A percentile compares a stretch with the other conserved stretches of the same genome.
These are phyloP conservation scores for Pseudogymnoascus sp. DNA, from an alignment of 2,329 filamentous ascomycete species.

Conservation along the genomic window DNA sequence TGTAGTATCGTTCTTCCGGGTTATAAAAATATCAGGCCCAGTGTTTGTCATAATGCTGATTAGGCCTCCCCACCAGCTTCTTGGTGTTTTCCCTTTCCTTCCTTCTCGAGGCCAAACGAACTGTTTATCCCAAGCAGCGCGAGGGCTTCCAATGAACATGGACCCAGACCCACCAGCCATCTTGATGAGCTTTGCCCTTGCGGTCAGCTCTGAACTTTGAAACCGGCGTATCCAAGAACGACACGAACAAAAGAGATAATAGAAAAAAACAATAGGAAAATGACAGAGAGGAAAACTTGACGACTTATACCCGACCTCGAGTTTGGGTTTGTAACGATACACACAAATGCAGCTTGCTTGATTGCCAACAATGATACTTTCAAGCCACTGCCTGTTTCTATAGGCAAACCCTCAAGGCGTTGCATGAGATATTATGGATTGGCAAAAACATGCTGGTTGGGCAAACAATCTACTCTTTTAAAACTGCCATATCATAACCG, in stretches of 20 bases:
- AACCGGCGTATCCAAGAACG: background rate
- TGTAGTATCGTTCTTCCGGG: conserved; percentile 13
- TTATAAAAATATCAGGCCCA: conserved; percentile 35
- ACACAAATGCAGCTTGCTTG: conserved; percentile 4
- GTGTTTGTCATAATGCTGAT: conserved; percentile 28
- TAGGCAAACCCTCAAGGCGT: background rate
- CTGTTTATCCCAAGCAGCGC: conserved; percentile 4
- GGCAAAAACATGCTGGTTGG: background rate
- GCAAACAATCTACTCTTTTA: background rate
- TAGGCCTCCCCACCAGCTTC: conserved; percentile 20
- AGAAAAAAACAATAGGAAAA: background rate
- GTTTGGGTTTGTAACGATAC: background rate
- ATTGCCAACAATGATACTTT: background rate
- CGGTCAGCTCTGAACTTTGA: background rate
- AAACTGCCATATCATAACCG: background rate
- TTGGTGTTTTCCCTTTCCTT: conserved; percentile 14
- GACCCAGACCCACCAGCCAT: conserved; percentile 25
- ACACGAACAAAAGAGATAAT: background rate
- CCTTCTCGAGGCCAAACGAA: conserved; percentile 8
- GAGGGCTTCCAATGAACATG: background rate
- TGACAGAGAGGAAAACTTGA: background rate
- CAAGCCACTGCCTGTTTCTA: background rate
- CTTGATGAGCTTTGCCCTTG: conserved; percentile 18
- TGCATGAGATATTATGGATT: background rate
- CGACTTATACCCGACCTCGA: conserved; percentile 1